These are phyloP conservation scores for Boletus chippewaensis DNA, from an alignment of 1,284 basidiomycete species.

Conservation along the genomic window DNA sequence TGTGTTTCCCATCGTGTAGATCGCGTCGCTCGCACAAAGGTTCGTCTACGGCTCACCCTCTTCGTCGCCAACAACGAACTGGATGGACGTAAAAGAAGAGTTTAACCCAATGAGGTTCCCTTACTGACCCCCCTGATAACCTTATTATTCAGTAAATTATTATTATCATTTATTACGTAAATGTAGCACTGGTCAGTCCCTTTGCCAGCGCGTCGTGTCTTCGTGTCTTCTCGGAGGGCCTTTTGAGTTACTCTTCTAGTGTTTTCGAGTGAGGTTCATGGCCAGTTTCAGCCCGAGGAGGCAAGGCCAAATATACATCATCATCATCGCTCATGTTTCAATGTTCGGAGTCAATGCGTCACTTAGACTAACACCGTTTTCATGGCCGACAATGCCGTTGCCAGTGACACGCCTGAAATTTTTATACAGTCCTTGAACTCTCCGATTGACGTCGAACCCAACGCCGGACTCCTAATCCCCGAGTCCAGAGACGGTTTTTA, in stretches of 20 bases:
- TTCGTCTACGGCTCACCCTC: conserved; percentile 11
- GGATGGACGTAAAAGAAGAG: conserved; percentile 32
- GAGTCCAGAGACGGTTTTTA: conserved; percentile 65
- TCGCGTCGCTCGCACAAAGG: conserved; percentile 15
- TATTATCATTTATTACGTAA: conserved; percentile 15
- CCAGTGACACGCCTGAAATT: not conserved
- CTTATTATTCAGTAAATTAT: conserved; percentile 18
- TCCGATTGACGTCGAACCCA: conserved; percentile 14
- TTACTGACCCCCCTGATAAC: conserved; percentile 17
- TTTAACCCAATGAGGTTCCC: conserved; percentile 22
- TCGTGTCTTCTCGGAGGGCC: not conserved
- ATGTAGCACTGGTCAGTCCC: not conserved
- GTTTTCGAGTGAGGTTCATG: not conserved
- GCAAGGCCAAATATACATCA: not conserved
- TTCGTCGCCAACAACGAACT: conserved; percentile 20
- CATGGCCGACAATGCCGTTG: conserved; percentile 11
- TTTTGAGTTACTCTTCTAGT: not conserved
- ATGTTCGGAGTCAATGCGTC: conserved; percentile 1
- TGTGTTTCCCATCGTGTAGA: conserved; percentile 31
- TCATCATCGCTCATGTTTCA: not conserved
- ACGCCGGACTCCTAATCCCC: conserved; percentile 42
- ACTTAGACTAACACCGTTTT: conserved; percentile 6
- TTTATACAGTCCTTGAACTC: conserved; percentile 3
- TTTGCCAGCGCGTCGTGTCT: no score
- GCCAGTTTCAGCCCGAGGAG: not conserved